Base-by-base conservation (phyloP, 768 basidiomycete genomes). In the Leucosporidium scottii region DNA sequence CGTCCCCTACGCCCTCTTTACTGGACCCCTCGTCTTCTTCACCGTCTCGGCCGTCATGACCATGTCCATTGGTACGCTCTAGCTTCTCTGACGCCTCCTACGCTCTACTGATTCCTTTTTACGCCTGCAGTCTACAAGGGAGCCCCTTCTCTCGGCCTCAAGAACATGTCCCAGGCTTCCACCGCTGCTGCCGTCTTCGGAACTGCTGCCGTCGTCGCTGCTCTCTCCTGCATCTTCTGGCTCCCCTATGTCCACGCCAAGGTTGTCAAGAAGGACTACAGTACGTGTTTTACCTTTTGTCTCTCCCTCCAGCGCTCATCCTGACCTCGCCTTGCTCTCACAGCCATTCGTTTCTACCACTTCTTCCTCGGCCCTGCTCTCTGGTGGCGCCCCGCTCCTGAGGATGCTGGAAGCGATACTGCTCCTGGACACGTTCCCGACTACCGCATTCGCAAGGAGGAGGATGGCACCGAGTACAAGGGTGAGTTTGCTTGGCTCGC, bases 321-420 rank as follows among this genome's bases (percentile, higher is more conserved):
- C n/a, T n/a, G n/a, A n/a, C n/a, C n/a, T n/a, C n/a, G n/a, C n/a
- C n/a, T n/a, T n/a, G n/a, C n/a, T n/a, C n/a, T 54, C 31, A 8
- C 66, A 72, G 71, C 79, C 56, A 64, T 80, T 54, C 72, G 75
- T 62, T 80, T 71, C 67, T 80, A 76, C 74, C 79, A 80, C 73
- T 79, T 81, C 75, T 78, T 81, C 78, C 73, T 76, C 62, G 81
- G 81, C 13, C 81, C 81, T 7, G 61, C 78, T 12, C 77, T 81
- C 17, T 80, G 79, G 78, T 74, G 69, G 34, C 75, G 80, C 55
- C 67, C 71, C 57, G 72, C 79, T 8, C 79, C 80, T 3, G 75
- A 72, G 13, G 78, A 77, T 47, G 76, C 77, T n/a, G 76, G 71
- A 1, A 64, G 63, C 0, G 50, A 67, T 34, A 64, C 55, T 10